Conservation (phyloP, 148 eudicot species). For the Beta vulgaris region DNA sequence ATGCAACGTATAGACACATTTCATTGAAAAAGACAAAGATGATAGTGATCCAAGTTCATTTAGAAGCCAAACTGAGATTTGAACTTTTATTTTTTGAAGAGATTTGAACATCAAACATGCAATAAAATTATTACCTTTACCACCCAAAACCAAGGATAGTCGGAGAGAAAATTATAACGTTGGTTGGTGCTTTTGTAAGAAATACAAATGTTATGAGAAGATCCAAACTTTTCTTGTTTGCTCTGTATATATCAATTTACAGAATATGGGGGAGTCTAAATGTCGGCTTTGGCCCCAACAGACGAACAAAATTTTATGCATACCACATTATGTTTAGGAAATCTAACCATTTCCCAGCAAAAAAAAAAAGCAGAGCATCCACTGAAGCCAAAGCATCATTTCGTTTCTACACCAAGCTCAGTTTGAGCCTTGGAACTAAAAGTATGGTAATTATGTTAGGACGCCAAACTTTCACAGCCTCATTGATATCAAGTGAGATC, state of each 20-base stretch:
- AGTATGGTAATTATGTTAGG: slow-evolving; percentile 10
- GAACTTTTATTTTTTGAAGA: no score
- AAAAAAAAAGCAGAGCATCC: background rate
- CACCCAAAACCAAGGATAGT: background rate
- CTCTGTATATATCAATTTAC: slow-evolving; percentile 20
- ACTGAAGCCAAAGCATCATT: slow-evolving; percentile 17
- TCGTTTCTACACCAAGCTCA: slow-evolving; percentile 13
- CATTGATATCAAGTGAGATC: background rate
- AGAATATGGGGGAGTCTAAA: slow-evolving; percentile 3
- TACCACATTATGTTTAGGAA: slow-evolving; percentile 2
- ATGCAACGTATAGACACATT: no score
- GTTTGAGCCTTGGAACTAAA: slow-evolving; percentile 13
- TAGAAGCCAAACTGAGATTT: background rate
- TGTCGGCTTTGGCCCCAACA: background rate
- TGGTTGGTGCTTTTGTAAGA: background rate
- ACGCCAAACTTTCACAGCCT: slow-evolving; percentile 3
- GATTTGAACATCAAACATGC: background rate
- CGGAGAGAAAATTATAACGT: no score
- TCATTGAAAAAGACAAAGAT: no score
- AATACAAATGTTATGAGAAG: background rate
- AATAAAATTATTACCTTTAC: background rate
- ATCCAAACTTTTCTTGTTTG: background rate
- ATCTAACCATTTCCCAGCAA: background rate
- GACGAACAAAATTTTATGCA: background rate
- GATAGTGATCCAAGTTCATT: no score